Evolutionary conservation across 208 protist genomes (phyloP).

Genomic region (Tetramitus jugosus): DNA sequence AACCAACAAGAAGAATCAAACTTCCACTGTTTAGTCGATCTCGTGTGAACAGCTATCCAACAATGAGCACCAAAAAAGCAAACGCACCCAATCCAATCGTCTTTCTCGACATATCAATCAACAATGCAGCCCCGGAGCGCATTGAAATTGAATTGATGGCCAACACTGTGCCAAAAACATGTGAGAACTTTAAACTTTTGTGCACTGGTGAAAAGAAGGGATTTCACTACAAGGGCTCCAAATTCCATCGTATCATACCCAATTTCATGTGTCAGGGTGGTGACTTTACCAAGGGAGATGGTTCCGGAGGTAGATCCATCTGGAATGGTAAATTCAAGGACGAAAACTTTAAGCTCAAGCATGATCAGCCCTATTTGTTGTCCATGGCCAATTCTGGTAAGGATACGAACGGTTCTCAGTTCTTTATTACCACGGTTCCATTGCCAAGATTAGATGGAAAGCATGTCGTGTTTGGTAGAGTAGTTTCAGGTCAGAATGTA

Average conservation of each 20-base stretch:
- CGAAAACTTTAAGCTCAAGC: conserved; percentile 74
- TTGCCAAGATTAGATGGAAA: background rate
- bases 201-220: conserved; percentile 41
- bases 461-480: conserved; percentile 20
- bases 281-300: conserved; percentile 48
- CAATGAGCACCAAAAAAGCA: too few species aligned
- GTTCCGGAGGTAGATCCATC: conserved; percentile 45
- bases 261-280: conserved; percentile 52
- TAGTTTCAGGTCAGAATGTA: background rate
- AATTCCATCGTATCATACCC: conserved; percentile 55
- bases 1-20: too few species aligned
- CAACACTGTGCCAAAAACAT: conserved; percentile 49
- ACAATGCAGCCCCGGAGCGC: conserved; percentile 25
- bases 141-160: conserved; percentile 51
- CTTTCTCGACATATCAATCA: conserved; percentile 40
- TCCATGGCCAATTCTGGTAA: conserved; percentile 69
- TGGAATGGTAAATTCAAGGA: conserved; percentile 44
- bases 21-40: too few species aligned
- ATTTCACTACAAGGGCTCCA: conserved; percentile 66
- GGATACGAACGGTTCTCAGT: conserved; percentile 46
- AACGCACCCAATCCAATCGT: conserved; percentile 36
- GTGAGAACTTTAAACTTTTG: conserved; percentile 51
- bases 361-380: conserved; percentile 64
- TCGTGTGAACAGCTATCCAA: too few species aligned
- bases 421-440: background rate